Base-by-base conservation (phyloP, 441 rosid species). In the Kokia cookei region DNA sequence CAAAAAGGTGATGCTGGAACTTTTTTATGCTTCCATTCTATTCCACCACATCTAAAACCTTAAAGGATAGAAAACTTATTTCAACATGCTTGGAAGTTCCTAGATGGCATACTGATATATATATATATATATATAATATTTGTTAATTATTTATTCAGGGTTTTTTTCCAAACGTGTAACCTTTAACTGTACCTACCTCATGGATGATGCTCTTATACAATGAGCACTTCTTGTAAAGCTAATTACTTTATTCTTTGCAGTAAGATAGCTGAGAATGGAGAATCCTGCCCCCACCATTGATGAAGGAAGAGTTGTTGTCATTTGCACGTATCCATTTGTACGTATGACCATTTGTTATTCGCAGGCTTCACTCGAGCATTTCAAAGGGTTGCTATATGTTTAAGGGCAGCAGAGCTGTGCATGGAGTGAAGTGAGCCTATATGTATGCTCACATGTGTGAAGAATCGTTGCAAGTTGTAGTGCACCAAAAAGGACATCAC, bases 401-500 rank as follows among this genome's bases (percentile, higher is more conserved):
- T 32, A 26, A 32, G 4, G 22, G 51, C 4, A 75, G 43, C 72
- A 73, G 76, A 24, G 48, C 26, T 22, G 5, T 50, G 43, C 45
- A 68, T 68, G 60, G 51, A 69, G 68, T 64, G 15, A 64, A 63
- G 45, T 69, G 60, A 69, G 47, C 72, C 72, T 32, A 51, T 29
- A 29, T 32, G 27, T 51, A 45, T 75, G 78, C 74, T 48, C 8
- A 58, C 40, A 42, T 75, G 79, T 19, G 66, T 69, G 75, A 67
- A 72, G 85, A 82, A 85, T 85, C 85, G 12, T 37, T 73, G 58
- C 71, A 79, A 85, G 81, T 78, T 82, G 84, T 84, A 79, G 83
- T 81, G 86, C 77, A 17, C 84, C 82, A 62, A 81, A 79, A 87
- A 85, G 82, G 90, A 75, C 79, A 75, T 73, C 77, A 17, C 82